Base-by-base conservation (phyloP, 352 stramenopile genomes). In the Phytophthora tubulina region DNA sequence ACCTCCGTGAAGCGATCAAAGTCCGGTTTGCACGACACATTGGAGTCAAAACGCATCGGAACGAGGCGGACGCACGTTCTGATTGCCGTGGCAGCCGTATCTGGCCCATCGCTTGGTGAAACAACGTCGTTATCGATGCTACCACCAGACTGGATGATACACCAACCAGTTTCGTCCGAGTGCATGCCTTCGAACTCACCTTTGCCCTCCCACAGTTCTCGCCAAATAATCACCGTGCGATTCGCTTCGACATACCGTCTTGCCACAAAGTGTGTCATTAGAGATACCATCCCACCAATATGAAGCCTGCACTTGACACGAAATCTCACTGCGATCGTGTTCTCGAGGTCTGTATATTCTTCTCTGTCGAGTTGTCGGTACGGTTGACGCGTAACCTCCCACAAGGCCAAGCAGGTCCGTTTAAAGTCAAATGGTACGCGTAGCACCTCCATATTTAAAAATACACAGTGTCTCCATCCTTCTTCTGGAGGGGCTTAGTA, bases 191-290 rank as follows among this genome's bases (percentile, higher is more conserved):
- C n/a, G 38, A 78, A 56, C 1, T 54, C 59, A 1, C 61, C 71
- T 41, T 71, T 50, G 13, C 85, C 84, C 39, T 88, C 79, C 48
- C 81, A 67, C 4, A 84, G 67, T 14, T 88, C 69, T 59, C 71
- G 70, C 81, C 81, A 91, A 13, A 85, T 74, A 51, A 89, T 79
- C 32, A 89, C 73, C 2, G 80, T 74, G 21, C 83, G 81, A 30
- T 76, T 63, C 32, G 74, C 45, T 39, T 89, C 79, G 21, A 80
- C 59, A 62, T 87, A 88, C 1, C 75, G 72, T 9, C 80, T 68
- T 33, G 83, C 46, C 36, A 89, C 74, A 60, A 72, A 75, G n/a
- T 70, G 58, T 3, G 57, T 61, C 54, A 49, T 54, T 1, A 78
- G 21, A 2, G 63, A 72, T 2, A 72, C 66, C 4, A 59, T 30